phyloP scores from a whole-genome alignment of 2,329 filamentous ascomycete species.

The Lachnellula willkommii region DNA sequence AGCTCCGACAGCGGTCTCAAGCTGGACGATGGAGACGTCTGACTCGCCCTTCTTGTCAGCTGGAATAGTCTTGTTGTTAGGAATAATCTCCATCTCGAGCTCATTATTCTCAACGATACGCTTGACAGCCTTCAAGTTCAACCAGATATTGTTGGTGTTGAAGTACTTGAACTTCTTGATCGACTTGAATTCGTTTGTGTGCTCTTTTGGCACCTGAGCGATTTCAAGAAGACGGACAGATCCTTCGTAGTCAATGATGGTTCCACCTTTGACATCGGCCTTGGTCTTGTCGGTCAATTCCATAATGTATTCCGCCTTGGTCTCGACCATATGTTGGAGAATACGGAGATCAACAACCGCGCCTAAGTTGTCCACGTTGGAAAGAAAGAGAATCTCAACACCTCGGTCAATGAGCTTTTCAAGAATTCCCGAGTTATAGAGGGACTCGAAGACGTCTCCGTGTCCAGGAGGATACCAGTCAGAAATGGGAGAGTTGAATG shows the following conservation, averaged over 20 bases:
- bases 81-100: constrained; percentile 99
- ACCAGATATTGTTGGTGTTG: constrained; percentile 99
- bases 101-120: constrained; percentile 97
- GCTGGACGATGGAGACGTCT: constrained; percentile 93
- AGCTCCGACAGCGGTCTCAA: constrained; percentile 96
- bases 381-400: constrained; percentile 97
- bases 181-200: constrained; percentile 99
- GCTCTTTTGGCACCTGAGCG: constrained; percentile 98
- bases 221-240: constrained; percentile 96
- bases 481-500: constrained; percentile 76
- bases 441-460: constrained; percentile 98
- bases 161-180: constrained; percentile 99
- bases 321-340: constrained; percentile 98
- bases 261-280: constrained; percentile 99
- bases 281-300: constrained; percentile 99
- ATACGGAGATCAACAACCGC: constrained; percentile 97
- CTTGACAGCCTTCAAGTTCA: constrained; percentile 96
- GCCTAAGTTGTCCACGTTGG: constrained; percentile 97
- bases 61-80: constrained; percentile 97
- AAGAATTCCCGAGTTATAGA: constrained; percentile 98
- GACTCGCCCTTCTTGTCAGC: constrained; percentile 99
- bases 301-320: constrained; percentile 98
- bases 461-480: constrained; percentile 99
- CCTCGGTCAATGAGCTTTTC: constrained; percentile 93
- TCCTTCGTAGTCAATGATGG: constrained; percentile 99